Base-by-base conservation (phyloP, 2,329 filamentous ascomycete genomes). In the Scedosporium boydii region DNA sequence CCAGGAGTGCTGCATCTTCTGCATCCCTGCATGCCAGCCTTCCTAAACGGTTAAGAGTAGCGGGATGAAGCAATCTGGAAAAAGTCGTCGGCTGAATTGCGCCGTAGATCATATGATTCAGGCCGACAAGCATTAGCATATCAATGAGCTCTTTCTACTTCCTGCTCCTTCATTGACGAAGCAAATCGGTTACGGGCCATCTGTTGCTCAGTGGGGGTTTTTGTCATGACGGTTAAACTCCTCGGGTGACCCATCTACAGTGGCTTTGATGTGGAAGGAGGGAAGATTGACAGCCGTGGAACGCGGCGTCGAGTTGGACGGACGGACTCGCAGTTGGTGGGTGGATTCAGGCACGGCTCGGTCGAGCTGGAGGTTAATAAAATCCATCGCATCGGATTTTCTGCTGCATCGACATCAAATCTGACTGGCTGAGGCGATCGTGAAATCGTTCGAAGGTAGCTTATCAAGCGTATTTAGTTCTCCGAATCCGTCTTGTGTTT, bases 11-110 rank as follows among this genome's bases (percentile, higher is more conserved):
- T 58, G 12, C 23, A 18, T n/a, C 6, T 21, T 10, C 48, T 53
- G 48, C 48, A 53, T 53, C 16, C 42, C 14, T 16, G 42, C 18
- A 46, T 48, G 16, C 29, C 59, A 55, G 46, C 29, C 48, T 55
- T 55, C 42, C 48, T 27, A 21, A 56, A 55, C 41, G 23, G 48
- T 21, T 34, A 51, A 29, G 27, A 3, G 29, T 42, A 14, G 59
- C 26, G 10, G 29, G 27, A 55, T 21, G 12, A 26, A 26, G 26
- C 18, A 56, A 61, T 61, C 53, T 61, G 59, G 59, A 3, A 38
- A 61, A 61, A 55, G 48, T n/a, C 29, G 27, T 29, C 59, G 59
- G 59, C n/a, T 61, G 27, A 61, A 26, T 48, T 55, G 27, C n/a
- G 10, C 18, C 9, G 44, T 48, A 46, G 59, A 61, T 61, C 59